Evolutionary conservation across 1,284 basidiomycete species (phyloP), one percentile per base, ranked within the genome.

Genomic region (Albatrellus sp.): DNA sequence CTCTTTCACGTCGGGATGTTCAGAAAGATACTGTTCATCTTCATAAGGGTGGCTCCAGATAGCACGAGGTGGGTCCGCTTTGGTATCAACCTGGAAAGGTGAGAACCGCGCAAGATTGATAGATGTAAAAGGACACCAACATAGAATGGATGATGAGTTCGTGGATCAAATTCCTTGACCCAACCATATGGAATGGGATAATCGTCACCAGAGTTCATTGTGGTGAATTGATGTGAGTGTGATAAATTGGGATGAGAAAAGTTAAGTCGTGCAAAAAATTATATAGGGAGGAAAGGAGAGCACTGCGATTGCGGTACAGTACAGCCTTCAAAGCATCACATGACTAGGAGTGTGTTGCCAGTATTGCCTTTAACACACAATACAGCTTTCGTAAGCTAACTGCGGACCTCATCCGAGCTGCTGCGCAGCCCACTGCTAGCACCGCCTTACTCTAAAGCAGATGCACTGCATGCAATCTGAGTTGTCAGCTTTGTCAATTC

Each of bases 1-100:
- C 45, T 69, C 62, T 40, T 59, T 58, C 10, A 65, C 52, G 11
- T 73, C 69, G 11, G 80, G 76, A 52, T 81, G 72, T 46, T 74
- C 70, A 13, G 48, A 53, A 20, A 81, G 62, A 57, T 70, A 84
- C 46, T 73, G 67, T 43, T 77, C 72, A 54, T 83, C 80, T 45
- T 84, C 75, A 49, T 73, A 75, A 1, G 82, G 81, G 54, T 85
- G 79, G 2, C 69, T 66, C 81, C 81, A 85, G 50, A 75, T 82
- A 0, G 76, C 68, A 2, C 81, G 71, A 5, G 79, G 73, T n/a
- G 82, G 81, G 2, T 60, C 64, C 3, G 73, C 70, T 42, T 60
- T 66, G 0, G 79, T 84, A 51, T 85, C 77, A n/a, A 83, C 75
- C 79, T 73, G 20, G n/a, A 30, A 19, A 30, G 53, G 43, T 50